These are phyloP conservation scores for Chlorella sp. DNA, from an alignment of 139 green algal species.

Conservation along the genomic window DNA sequence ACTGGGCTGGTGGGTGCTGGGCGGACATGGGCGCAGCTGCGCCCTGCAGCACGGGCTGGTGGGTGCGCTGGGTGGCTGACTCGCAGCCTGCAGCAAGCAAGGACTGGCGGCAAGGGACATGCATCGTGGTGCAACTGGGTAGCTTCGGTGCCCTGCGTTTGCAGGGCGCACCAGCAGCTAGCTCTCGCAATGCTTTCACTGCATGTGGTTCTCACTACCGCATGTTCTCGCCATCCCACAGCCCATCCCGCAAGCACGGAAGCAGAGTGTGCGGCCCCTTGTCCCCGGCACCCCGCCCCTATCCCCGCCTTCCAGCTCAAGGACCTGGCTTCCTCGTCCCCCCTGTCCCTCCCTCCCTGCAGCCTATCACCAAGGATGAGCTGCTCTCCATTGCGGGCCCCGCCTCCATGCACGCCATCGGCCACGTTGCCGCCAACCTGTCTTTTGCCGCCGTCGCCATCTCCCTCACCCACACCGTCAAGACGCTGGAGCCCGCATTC, in stretches of 20 bases:
- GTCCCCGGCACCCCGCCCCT: background rate
- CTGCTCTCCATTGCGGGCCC: slow-evolving; percentile 87
- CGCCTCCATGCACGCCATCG: slow-evolving; percentile 95
- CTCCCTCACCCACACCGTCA: slow-evolving; percentile 98
- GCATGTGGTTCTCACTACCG: too few species aligned
- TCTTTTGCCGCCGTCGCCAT: slow-evolving; percentile 98
- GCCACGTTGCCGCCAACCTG: slow-evolving; percentile 97
- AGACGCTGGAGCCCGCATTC: slow-evolving; percentile 98
- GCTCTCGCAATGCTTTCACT: too few species aligned
- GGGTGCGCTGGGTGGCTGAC: too few species aligned
- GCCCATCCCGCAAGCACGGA: background rate
- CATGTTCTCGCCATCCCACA: background rate
- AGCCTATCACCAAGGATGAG: slow-evolving; percentile 87
- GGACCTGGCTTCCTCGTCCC: too few species aligned
- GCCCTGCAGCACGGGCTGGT: too few species aligned
- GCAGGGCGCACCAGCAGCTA: too few species aligned
- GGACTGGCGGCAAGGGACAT: too few species aligned
- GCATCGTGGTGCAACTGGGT: too few species aligned
- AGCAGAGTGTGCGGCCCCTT: background rate
- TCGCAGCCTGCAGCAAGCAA: too few species aligned
- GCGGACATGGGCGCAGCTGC: too few species aligned
- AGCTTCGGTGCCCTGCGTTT: too few species aligned
- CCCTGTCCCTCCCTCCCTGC: slow-evolving; percentile 9
- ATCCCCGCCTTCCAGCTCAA: background rate
- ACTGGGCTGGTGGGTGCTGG: too few species aligned